A percentile compares a stretch with the other conserved stretches of the same genome.
These are phyloP conservation scores for Sodiomyces alkalinus DNA, from an alignment of 2,329 filamentous ascomycete species.

Conservation along the genomic window DNA sequence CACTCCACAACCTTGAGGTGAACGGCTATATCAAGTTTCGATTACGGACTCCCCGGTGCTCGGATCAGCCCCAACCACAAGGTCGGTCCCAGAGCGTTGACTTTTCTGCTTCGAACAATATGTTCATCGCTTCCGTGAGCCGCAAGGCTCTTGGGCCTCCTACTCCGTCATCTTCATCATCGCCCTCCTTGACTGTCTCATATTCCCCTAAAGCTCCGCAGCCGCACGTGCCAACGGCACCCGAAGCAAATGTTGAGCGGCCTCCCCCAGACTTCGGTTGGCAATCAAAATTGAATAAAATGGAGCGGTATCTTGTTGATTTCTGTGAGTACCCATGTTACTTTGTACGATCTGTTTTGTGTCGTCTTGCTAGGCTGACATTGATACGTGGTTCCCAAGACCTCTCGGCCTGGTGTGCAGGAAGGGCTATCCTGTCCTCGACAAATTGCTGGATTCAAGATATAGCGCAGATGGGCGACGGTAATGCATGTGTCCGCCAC, in stretches of 20 bases:
- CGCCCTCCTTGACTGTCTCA: background rate
- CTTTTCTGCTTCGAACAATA: too few relatives aligned
- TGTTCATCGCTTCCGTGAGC: too few relatives aligned
- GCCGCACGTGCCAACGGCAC: too few relatives aligned
- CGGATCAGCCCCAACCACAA: too few relatives aligned
- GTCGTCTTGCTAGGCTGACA: too few relatives aligned
- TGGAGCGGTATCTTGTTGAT: background rate
- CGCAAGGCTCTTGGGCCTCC: too few relatives aligned
- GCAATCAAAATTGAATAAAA: background rate
- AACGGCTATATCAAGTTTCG: slow-evolving; percentile 8
- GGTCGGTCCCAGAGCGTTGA: too few relatives aligned
- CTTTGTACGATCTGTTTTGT: too few relatives aligned
- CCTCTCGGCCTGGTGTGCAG: slow-evolving; percentile 15
- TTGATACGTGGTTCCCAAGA: too few relatives aligned
- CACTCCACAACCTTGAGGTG: slow-evolving; percentile 1
- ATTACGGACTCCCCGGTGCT: too few relatives aligned
- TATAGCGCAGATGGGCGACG: slow-evolving; percentile 20
- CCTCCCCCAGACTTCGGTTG: background rate
- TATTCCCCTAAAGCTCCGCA: too few relatives aligned
- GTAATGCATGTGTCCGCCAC: slow-evolving; percentile 16
- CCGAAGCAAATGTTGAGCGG: background rate
- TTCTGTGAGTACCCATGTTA: slow-evolving; percentile 1
- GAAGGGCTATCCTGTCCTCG: slow-evolving; percentile 19
- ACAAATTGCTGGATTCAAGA: slow-evolving; percentile 25
- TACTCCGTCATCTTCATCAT: too few relatives aligned